Evolutionary conservation across 257 asterid genomes (phyloP), one percentile per base, ranked within the genome.

Genomic region (Solanum virginianum): DNA sequence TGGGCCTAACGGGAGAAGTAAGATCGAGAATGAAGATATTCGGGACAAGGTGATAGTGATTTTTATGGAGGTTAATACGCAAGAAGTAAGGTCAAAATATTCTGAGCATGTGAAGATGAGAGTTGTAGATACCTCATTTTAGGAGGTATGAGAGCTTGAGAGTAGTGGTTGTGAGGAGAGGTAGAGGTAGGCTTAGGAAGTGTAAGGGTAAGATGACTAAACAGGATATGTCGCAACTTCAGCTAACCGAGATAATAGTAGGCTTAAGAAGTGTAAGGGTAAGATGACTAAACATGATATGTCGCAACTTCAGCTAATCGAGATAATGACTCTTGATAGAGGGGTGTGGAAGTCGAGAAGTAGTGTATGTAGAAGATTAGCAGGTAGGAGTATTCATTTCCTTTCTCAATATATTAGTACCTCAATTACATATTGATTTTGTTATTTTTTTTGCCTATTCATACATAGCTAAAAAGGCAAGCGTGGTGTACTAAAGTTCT

Each of bases 41-140:
- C 0, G 0, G 0, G 11, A 56, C 8, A 2, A 56, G 12, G 12
- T 10, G 1, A 8, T 4, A 57, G 12, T 57, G 24, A 1, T 13
- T 2, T 11, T 36, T 5, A 5, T 36, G 41, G 41, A 36, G 41
- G 41, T 36, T 36, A 36, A 36, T 36, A 36, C 1, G 41, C 6
- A 6, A 36, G 6, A 36, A 57, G 6, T 18, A 2, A 57, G 0
- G 18, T 1, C 18, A 0, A 18, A 11, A 18, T 18, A 8, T 5
- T 57, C 18, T 3, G 24, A 2, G 20, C 24, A 57, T 43, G 47
- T 57, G 7, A 57, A 57, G n/a, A 20, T 3, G 26, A 57, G 65
- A 57, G 9, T 3, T 57, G 13, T 22, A 57, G 9, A 18, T 8
- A 0, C 6, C 24, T 1, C 2, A 3, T 8, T 7, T 56, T 18